Evolutionary conservation across 768 basidiomycete species (phyloP).

Genomic region (Aureoboletus auriporus): DNA sequence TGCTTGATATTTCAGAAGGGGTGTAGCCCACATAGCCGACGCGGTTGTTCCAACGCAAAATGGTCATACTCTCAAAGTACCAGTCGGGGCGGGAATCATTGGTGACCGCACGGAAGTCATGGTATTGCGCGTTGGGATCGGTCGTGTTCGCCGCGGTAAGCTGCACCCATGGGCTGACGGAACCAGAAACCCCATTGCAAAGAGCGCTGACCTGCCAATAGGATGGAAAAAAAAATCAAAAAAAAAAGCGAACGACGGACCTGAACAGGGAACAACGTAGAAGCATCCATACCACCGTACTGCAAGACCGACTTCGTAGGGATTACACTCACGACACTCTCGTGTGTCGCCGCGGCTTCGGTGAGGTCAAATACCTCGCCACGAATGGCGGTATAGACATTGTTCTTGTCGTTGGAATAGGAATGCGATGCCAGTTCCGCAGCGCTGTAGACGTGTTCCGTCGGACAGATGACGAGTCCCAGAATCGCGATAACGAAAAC

Average conservation of each 20-base stretch:
- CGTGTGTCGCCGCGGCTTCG: constrained; percentile 60
- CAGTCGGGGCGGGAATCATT: constrained; percentile 95
- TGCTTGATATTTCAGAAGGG: constrained; percentile 65
- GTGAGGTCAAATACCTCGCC: constrained; percentile 95
- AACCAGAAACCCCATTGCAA: constrained; percentile 81
- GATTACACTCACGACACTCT: constrained; percentile 66
- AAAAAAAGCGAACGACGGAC: constrained; percentile 34
- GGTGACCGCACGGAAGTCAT: constrained; percentile 90
- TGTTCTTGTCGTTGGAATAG: constrained; percentile 57
- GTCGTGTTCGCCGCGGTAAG: constrained; percentile 75
- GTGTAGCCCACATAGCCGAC: constrained; percentile 87
- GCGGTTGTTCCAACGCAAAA: constrained; percentile 86
- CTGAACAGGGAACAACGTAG: constrained; percentile 91
- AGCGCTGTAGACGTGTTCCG: constrained; percentile 83
- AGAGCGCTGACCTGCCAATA: constrained; percentile 74
- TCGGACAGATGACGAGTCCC: constrained; percentile 88
- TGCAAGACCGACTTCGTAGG: constrained; percentile 69
- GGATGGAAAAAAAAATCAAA: neutral
- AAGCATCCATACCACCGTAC: constrained; percentile 76
- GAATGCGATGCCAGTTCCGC: constrained; percentile 75
- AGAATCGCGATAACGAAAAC: constrained; percentile 92
- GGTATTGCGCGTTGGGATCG: constrained; percentile 76
- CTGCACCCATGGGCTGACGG: constrained; percentile 79
- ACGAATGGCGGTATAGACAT: constrained; percentile 77
- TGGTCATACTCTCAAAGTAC: constrained; percentile 94